These are phyloP conservation scores for Phaffia rhodozyma DNA, from an alignment of 1,284 basidiomycete genomes.

Conservation along the genomic window DNA sequence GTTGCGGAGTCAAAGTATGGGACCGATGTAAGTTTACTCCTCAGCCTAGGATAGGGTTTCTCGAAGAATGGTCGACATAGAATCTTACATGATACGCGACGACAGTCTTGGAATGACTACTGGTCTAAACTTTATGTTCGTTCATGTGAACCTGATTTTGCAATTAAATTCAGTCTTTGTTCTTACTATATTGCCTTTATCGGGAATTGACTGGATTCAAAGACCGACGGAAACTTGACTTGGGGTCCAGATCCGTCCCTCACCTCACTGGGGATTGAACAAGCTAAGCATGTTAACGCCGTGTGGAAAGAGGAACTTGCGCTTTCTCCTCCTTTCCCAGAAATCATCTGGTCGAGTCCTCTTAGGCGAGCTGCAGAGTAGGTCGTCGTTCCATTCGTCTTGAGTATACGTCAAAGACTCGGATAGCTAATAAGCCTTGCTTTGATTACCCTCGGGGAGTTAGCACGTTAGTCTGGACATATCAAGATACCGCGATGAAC, in stretches of 20 bases:
- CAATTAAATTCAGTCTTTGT: no score
- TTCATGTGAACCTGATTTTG: neutral
- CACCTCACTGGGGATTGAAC: slow-evolving; percentile 1
- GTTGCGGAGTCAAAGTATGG: slow-evolving; percentile 10
- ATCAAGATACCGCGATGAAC: neutral
- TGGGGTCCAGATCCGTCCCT: slow-evolving; percentile 14
- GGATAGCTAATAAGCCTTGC: neutral
- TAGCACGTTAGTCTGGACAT: slow-evolving; percentile 11
- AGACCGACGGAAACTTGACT: slow-evolving; percentile 8
- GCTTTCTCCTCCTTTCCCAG: slow-evolving; percentile 1
- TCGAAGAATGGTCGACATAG: no score
- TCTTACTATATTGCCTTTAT: no score
- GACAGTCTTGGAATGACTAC: slow-evolving; percentile 3
- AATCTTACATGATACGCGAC: neutral
- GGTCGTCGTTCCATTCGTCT: neutral
- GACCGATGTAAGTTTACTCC: neutral
- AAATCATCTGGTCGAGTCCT: slow-evolving; percentile 12
- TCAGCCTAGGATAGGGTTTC: no score
- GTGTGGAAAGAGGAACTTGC: slow-evolving; percentile 7
- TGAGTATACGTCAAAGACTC: neutral
- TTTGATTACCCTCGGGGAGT: no score
- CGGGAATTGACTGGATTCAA: neutral
- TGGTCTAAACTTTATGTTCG: slow-evolving; percentile 10
- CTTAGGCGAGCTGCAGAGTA: slow-evolving; percentile 7
- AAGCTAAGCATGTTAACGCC: slow-evolving; percentile 6